Base-by-base conservation (phyloP, 768 basidiomycete species). In the Gloeostereum incarnatum region DNA sequence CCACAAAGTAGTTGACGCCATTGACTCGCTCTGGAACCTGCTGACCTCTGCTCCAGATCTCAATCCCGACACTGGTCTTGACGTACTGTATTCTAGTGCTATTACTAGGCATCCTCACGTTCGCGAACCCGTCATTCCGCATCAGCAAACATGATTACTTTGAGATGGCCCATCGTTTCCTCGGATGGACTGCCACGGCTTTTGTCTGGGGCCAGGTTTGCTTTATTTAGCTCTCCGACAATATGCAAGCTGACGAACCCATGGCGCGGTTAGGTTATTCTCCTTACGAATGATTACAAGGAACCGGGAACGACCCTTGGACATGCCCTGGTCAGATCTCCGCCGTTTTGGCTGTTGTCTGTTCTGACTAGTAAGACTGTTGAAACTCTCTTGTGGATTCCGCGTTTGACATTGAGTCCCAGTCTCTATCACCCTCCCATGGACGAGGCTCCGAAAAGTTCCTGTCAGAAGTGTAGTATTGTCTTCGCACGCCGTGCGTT, bases 261-360 rank as follows among this genome's bases (percentile, higher is more conserved):
- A 32, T 16, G 7, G 20, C 21, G 16, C 17, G 16, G 19, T 4
- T 13, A 75, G 68, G 65, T 73, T 30, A 50, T 73, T 14, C 59
- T 73, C 4, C 55, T 78, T 19, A 68, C 62, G 2, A 74, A 73
- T 41, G 75, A 78, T 49, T 75, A 73, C 52, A 63, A 61, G 27
- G 42, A 45, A 3, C 53, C 50, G 11, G 55, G 45, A 17, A 51
- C 61, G 38, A 47, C 62, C 6, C 61, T 76, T 5, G 62, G 63
- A 10, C 53, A 64, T 31, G 66, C 69, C 3, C 52, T 77, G 29
- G 50, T 67, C 4, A 53, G 58, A 17, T 57, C 68, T 4, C 46
- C 66, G 31, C 65, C 73, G 10, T 73, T 79, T 50, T 79, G 77
- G 77, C 52, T 79, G 17, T 61, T 75, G 13, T 50, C 66, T n/a